Conservation (phyloP, 495 filamentous ascomycete genomes). For the Saxophila tyrrhenica region DNA sequence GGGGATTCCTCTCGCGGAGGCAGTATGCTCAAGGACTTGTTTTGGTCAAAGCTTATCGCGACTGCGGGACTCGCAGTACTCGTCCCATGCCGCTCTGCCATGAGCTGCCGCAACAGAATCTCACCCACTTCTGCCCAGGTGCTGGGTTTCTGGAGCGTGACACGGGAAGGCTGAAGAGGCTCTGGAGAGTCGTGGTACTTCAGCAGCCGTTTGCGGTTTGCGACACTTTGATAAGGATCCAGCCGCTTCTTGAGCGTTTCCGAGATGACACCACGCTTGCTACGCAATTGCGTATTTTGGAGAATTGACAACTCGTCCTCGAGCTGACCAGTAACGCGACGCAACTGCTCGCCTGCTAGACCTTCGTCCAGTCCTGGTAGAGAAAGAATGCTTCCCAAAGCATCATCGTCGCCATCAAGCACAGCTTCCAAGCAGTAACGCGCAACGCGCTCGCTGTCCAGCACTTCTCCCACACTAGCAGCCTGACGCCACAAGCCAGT, state of each 20-base stretch:
- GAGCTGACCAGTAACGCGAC: slow-evolving; percentile 51
- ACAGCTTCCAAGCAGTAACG: slow-evolving; percentile 88
- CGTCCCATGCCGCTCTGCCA: slow-evolving; percentile 34
- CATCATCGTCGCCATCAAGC: slow-evolving; percentile 70
- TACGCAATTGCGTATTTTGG: slow-evolving; percentile 53
- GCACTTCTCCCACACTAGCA: slow-evolving; percentile 61
- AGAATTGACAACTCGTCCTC: slow-evolving; percentile 61
- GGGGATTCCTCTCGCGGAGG: not conserved
- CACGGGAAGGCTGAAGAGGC: slow-evolving; percentile 21
- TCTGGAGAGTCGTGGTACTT: not conserved
- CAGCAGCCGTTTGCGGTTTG: not conserved
- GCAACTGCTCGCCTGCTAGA: slow-evolving; percentile 69
- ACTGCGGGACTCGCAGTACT: slow-evolving; percentile 30
- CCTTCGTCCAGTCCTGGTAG: slow-evolving; percentile 75
- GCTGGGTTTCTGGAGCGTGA: slow-evolving; percentile 18
- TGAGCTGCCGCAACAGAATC: slow-evolving; percentile 42
- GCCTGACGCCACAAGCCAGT: slow-evolving; percentile 86
- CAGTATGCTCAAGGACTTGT: not conserved
- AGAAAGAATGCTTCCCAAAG: slow-evolving; percentile 56
- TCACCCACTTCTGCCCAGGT: slow-evolving; percentile 47
- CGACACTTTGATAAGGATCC: slow-evolving; percentile 48
- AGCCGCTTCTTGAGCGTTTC: slow-evolving; percentile 51
- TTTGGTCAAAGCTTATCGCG: slow-evolving; percentile 21
- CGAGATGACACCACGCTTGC: slow-evolving; percentile 50
- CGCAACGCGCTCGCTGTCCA: slow-evolving; percentile 64